Conservation (phyloP, 225 moss, liverwort and hornwort species). For the Climacium dendroides region DNA sequence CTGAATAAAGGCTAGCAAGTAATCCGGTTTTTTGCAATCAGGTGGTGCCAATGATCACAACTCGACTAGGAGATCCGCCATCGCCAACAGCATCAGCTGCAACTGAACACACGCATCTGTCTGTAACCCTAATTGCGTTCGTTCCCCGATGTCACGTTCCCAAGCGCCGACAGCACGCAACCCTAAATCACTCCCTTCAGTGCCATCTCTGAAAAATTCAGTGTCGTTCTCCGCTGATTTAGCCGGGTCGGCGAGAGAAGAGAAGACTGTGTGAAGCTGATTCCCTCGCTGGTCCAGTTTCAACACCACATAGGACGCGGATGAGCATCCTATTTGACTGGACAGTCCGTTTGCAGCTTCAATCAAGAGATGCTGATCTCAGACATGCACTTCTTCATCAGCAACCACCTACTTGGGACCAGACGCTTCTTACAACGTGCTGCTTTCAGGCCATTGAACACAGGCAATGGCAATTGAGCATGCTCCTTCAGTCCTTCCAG, state of each 20-base stretch:
- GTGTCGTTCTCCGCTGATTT: neutral
- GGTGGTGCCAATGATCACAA: neutral
- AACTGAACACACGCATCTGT: too few relatives aligned
- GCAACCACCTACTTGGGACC: neutral
- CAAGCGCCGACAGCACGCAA: constrained; percentile 40
- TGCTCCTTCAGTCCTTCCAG: neutral
- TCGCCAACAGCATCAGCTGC: neutral
- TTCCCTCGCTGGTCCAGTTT: constrained; percentile 77
- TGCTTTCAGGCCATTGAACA: neutral
- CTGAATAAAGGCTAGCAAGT: neutral
- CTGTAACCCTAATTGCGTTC: too few relatives aligned
- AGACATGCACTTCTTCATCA: neutral
- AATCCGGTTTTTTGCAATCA: neutral
- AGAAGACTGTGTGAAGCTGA: constrained; percentile 43
- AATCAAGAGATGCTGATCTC: neutral
- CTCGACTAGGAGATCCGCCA: neutral
- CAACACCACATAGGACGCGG: constrained; percentile 35
- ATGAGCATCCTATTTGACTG: neutral
- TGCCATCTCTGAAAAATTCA: constrained; percentile 33
- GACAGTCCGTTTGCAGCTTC: neutral
- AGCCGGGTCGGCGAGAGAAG: constrained; percentile 26
- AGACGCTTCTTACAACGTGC: neutral
- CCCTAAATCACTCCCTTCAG: neutral
- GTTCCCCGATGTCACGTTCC: too few relatives aligned
- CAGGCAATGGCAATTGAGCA: neutral